Conservation (phyloP, 768 basidiomycete species). For the Russula virescens region DNA sequence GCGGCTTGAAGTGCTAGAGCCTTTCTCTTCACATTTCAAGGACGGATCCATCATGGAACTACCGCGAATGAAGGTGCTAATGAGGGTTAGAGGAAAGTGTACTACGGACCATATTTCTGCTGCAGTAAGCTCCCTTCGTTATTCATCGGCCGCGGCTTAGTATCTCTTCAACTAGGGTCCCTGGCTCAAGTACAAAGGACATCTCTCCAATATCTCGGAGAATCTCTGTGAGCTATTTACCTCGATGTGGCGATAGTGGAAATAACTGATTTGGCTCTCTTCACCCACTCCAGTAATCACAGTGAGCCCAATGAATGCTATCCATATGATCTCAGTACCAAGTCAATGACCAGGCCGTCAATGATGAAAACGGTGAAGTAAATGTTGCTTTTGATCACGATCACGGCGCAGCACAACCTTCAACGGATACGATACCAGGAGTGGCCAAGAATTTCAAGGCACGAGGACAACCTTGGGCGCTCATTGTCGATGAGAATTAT, state of each 20-base stretch:
- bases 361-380: constrained; percentile 91
- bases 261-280: background rate
- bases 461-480: constrained; percentile 81
- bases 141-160: background rate
- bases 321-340: constrained; percentile 9
- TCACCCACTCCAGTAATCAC: constrained; percentile 63
- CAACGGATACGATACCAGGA: constrained; percentile 78
- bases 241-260: background rate
- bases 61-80: constrained; percentile 73
- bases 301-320: constrained; percentile 32
- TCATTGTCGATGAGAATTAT: constrained; percentile 95
- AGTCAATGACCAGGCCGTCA: constrained; percentile 59
- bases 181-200: constrained; percentile 98
- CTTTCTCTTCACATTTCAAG: constrained; percentile 77
- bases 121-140: constrained; percentile 47
- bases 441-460: constrained; percentile 87
- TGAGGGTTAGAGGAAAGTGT: constrained; percentile 96
- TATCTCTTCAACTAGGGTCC: constrained; percentile 55
- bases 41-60: constrained; percentile 60
- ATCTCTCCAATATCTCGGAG: constrained; percentile 93
- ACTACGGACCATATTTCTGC: constrained; percentile 99
- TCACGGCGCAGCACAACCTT: constrained; percentile 37
- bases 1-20: constrained; percentile 79
- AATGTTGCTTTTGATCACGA: constrained; percentile 86
- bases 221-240: constrained; percentile 65